Percentiles rank a stretch among this genome's conserved stretches.
phyloP scores from a whole-genome alignment of 2,329 filamentous ascomycete species.

The Cryphonectria nitschkei region DNA sequence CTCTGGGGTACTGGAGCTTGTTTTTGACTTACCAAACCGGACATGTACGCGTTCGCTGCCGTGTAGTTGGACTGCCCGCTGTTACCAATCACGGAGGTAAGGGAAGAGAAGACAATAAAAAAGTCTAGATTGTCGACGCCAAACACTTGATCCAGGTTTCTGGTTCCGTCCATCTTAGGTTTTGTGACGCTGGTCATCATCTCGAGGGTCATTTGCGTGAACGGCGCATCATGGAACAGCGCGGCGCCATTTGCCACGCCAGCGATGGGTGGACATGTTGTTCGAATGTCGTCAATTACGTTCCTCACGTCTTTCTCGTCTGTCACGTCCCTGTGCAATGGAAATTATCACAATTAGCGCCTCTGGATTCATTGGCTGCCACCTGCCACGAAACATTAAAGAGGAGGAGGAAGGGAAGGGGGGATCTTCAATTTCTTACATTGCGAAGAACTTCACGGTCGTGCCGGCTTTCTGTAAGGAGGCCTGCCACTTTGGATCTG shows the following conservation, averaged over 20 bases:
- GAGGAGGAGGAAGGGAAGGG: neutral
- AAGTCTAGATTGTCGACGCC: slow-evolving; percentile 38
- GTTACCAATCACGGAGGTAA: slow-evolving; percentile 37
- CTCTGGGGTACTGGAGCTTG: neutral
- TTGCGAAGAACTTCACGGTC: slow-evolving; percentile 22
- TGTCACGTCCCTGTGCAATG: slow-evolving; percentile 23
- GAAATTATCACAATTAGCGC: neutral
- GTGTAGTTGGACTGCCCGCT: slow-evolving; percentile 41
- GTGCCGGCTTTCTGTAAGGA: slow-evolving; percentile 27
- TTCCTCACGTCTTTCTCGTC: slow-evolving; percentile 22
- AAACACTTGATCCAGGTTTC: slow-evolving; percentile 31
- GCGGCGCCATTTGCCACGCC: slow-evolving; percentile 34
- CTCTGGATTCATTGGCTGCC: neutral
- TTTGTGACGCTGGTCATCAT: slow-evolving; percentile 19
- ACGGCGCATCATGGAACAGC: slow-evolving; percentile 30
- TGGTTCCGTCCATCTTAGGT: slow-evolving; percentile 30
- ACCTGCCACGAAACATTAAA: too few species aligned
- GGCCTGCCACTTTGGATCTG: slow-evolving; percentile 38
- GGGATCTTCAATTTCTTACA: neutral
- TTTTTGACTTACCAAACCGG: slow-evolving; percentile 32
- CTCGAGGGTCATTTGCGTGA: slow-evolving; percentile 26
- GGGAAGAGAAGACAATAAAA: slow-evolving; percentile 43
- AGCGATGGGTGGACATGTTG: slow-evolving; percentile 21
- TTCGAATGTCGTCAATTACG: slow-evolving; percentile 15
- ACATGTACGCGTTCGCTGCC: slow-evolving; percentile 41